phyloP scores from a whole-genome alignment of 768 basidiomycete species.

The Psilocybe subaeruginosa region DNA sequence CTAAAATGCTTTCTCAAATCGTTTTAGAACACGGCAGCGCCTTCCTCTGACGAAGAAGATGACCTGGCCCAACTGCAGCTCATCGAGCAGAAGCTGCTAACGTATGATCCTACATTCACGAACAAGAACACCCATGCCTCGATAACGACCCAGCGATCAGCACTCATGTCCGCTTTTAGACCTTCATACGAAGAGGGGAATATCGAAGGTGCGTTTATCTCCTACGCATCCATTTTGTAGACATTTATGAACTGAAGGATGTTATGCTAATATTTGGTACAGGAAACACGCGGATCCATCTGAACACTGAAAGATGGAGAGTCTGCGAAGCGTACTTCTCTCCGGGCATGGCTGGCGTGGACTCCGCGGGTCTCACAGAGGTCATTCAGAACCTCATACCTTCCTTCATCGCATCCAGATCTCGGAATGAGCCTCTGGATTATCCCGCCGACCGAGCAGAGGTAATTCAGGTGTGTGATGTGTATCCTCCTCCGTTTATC shows the following conservation, averaged over 20 bases:
- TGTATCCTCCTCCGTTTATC: background rate
- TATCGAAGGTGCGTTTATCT: constrained; percentile 48
- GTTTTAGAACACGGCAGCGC: constrained; percentile 64
- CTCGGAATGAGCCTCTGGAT: constrained; percentile 42
- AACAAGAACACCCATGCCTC: constrained; percentile 81
- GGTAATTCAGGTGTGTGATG: constrained; percentile 68
- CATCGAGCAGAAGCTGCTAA: constrained; percentile 81
- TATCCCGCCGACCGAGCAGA: constrained; percentile 66
- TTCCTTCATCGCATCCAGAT: constrained; percentile 26
- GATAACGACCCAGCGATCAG: constrained; percentile 75
- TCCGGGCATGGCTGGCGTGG: constrained; percentile 92
- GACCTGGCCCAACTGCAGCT: constrained; percentile 72
- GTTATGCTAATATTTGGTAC: background rate
- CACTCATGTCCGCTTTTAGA: constrained; percentile 83
- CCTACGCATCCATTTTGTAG: background rate
- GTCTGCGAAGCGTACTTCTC: constrained; percentile 94
- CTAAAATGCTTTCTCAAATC: background rate
- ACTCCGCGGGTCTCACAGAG: constrained; percentile 94
- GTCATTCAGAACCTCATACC: constrained; percentile 81
- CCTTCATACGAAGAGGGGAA: constrained; percentile 81
- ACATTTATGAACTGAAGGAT: background rate
- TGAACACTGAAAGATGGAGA: constrained; percentile 89
- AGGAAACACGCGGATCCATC: constrained; percentile 79
- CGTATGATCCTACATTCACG: constrained; percentile 86
- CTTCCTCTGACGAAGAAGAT: constrained; percentile 90